Evolutionary conservation across 176 grass and related monocot genomes (phyloP), one percentile per base, ranked within the genome.

Genomic region (Avena atlantica): DNA sequence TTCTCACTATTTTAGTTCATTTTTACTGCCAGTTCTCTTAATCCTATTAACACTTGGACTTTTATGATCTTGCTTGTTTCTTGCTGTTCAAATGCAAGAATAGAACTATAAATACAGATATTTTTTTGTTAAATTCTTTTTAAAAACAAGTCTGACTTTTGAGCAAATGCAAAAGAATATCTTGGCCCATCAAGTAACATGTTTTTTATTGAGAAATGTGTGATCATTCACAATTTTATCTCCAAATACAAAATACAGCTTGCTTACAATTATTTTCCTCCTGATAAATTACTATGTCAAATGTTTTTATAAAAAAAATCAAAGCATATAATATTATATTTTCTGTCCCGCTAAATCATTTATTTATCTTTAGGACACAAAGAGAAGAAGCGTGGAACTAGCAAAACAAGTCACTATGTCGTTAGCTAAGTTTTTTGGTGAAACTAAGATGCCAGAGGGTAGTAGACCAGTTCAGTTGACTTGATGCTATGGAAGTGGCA

Each of bases 61-160:
- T 77, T 81, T 21, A 29, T 73, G 37, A 58, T 73, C 8, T 83
- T 92, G 66, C 23, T 84, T 2, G 2, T 65, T 76, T 74, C 3
- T 25, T 78, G 4, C 5, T 49, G 47, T 52, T 89, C 73, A 25
- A 78, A 75, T 71, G 20, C 74, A 20, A 50, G 42, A 86, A 71
- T 31, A 73, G 64, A 72, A 85, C 29, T 77, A 14, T 75, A 61
- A 76, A 34, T 9, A n/a, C 13, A 20, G n/a, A 73, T 37, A 78
- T 20, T 71, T 6, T 25, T 57, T 13, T 52, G 40, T 15, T 74
- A 15, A 9, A 51, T 25, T 17, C 63, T 37, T 58, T 27, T 51
- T 1, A 42, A 47, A 53, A 63, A 59, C 49, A 62, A 31, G 75
- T 57, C 20, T 73, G 4, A 62, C 14, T 21, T 74, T 20, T 79